Evolutionary conservation across 495 filamentous ascomycete genomes (phyloP).

Genomic region (Penicillium roqueforti): DNA sequence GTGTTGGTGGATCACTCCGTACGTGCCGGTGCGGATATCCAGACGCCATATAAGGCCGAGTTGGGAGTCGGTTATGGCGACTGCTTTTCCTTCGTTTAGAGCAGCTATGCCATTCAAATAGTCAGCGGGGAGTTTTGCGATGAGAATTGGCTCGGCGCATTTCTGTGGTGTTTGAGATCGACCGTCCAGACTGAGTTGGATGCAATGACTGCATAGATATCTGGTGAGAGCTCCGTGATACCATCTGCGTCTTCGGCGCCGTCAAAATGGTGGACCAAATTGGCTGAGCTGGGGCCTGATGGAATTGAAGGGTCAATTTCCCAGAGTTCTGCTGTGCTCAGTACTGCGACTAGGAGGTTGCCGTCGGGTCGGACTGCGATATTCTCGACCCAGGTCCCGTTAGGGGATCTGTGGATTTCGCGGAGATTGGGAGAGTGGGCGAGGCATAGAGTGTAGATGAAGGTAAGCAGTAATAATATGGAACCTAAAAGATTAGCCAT

Average conservation of each 20-base stretch:
- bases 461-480: neutral
- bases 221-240: conserved; percentile 26
- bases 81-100: neutral
- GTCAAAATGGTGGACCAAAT: conserved; percentile 6
- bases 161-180: neutral
- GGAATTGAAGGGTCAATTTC: conserved; percentile 28
- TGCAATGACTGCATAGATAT: conserved; percentile 27
- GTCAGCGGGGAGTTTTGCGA: neutral
- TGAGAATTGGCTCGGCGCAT: neutral
- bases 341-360: conserved; percentile 40
- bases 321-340: conserved; percentile 25
- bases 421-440: neutral
- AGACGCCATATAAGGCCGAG: conserved; percentile 37
- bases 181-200: conserved; percentile 39
- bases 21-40: conserved; percentile 31
- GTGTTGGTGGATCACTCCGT: conserved; percentile 29
- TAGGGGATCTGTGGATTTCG: conserved; percentile 24
- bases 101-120: neutral
- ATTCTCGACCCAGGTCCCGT: conserved; percentile 41
- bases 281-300: neutral
- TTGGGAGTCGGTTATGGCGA: conserved; percentile 33
- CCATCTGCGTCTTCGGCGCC: conserved; percentile 23
- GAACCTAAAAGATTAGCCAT: neutral
- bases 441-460: neutral
- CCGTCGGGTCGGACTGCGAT: conserved; percentile 44